Conservation (phyloP, 176 grass and related monocot genomes). For the Raddia distichophylla region DNA sequence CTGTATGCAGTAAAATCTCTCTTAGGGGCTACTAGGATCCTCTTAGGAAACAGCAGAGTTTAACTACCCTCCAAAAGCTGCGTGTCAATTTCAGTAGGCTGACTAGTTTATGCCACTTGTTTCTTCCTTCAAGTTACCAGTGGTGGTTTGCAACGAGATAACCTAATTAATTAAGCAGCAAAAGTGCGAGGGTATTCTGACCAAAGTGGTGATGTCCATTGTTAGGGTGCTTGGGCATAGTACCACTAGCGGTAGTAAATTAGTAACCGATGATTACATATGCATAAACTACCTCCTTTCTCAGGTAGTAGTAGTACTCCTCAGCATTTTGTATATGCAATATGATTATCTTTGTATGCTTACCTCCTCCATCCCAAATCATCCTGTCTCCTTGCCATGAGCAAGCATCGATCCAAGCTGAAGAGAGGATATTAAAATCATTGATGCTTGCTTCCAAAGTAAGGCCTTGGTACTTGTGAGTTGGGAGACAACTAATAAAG, state of each 20-base stretch:
- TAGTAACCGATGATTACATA: constrained; percentile 39
- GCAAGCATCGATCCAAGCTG: constrained; percentile 46
- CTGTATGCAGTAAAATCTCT: constrained; percentile 32
- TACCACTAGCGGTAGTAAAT: constrained; percentile 22
- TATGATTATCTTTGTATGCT: neutral
- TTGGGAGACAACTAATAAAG: constrained; percentile 49
- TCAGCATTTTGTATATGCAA: neutral
- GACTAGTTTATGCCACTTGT: neutral
- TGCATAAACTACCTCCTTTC: constrained; percentile 5
- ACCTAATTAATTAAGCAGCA: neutral
- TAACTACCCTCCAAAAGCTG: constrained; percentile 44
- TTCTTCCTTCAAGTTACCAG: neutral
- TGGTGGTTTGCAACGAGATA: constrained; percentile 4
- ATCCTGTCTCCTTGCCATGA: constrained; percentile 54
- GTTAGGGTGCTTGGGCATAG: neutral
- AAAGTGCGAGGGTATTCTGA: neutral
- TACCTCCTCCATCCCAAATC: constrained; percentile 42
- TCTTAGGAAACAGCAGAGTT: constrained; percentile 34
- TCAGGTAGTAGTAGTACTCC: constrained; percentile 2
- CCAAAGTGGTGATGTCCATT: neutral
- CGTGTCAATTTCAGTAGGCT: constrained; percentile 15
- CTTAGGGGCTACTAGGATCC: constrained; percentile 25
- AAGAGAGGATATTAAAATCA: constrained; percentile 27
- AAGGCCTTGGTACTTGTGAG: constrained; percentile 40
- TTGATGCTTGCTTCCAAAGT: constrained; percentile 56